Conservation (phyloP, 2,329 filamentous ascomycete species). For the Sporothrix sp. region DNA sequence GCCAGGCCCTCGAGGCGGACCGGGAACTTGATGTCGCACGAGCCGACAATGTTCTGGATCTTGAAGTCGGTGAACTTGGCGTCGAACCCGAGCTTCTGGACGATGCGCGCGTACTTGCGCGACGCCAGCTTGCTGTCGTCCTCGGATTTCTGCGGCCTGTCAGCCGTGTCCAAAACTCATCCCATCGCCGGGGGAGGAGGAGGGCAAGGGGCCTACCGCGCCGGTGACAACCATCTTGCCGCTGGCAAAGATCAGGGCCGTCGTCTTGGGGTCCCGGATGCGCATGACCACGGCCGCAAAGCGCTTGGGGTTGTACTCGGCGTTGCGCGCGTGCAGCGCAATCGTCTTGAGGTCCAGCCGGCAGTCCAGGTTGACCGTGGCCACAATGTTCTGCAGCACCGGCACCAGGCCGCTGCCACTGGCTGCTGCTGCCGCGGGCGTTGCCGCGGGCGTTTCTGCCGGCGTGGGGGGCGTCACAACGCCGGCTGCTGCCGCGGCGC, state of each 20-base stretch:
- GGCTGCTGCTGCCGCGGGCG: constrained; percentile 73
- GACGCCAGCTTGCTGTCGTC: constrained; percentile 96
- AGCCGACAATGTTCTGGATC: constrained; percentile 99
- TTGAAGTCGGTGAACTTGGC: constrained; percentile 99
- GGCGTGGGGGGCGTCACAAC: constrained; percentile 85
- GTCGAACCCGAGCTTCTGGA: constrained; percentile 99
- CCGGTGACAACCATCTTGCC: constrained; percentile 99
- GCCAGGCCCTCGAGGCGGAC: constrained; percentile 94
- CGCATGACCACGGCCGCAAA: constrained; percentile 99
- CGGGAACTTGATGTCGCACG: constrained; percentile 98
- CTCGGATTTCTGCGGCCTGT: no score
- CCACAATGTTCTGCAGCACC: constrained; percentile 84
- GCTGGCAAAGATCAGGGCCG: constrained; percentile 91
- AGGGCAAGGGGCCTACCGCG: no score
- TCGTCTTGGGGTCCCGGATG: constrained; percentile 98
- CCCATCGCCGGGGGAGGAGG: no score
- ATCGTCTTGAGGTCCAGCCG: constrained; percentile 98
- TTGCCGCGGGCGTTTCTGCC: constrained; percentile 84
- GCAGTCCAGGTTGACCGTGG: constrained; percentile 96
- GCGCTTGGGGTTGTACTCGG: constrained; percentile 98
- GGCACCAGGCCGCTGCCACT: constrained; percentile 87
- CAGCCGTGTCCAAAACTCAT: no score
- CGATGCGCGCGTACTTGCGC: constrained; percentile 96
- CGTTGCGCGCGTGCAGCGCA: constrained; percentile 92
- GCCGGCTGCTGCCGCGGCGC: constrained; percentile 47